Percentiles rank a stretch among this genome's conserved stretches.
These are phyloP conservation scores for Beauveria medogensis DNA, from an alignment of 2,329 filamentous ascomycete genomes.

Conservation along the genomic window DNA sequence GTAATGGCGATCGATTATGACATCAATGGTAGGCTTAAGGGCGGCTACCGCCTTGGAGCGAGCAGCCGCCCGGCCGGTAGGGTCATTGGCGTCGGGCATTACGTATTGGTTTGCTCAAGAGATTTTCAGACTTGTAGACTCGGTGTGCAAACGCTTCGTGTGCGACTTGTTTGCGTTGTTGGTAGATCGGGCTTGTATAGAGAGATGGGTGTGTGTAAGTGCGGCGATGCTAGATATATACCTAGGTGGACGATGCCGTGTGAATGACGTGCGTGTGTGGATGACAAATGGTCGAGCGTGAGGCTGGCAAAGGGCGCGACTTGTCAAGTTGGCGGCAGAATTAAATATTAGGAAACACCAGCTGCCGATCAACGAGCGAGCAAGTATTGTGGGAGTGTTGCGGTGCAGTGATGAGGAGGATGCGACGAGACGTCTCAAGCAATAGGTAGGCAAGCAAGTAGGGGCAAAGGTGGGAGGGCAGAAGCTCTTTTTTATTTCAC, in stretches of 20 bases:
- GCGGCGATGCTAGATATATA: not conserved
- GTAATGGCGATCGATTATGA: conserved; percentile 47
- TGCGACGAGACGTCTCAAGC: not conserved
- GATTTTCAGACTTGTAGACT: no score
- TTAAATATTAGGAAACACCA: not conserved
- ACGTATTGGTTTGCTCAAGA: not conserved
- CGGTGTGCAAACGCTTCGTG: no score
- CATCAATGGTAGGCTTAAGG: conserved; percentile 26
- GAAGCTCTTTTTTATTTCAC: conserved; percentile 9
- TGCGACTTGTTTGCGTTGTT: not conserved
- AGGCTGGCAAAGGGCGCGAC: not conserved
- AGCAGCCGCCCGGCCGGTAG: conserved; percentile 11
- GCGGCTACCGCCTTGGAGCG: conserved; percentile 10
- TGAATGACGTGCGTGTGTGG: not conserved
- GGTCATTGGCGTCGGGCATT: conserved; percentile 6
- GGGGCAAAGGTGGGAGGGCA: not conserved
- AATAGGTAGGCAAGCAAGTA: not conserved
- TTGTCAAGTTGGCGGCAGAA: not conserved
- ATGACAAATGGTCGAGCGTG: not conserved
- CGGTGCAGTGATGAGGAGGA: not conserved
- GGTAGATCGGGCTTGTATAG: not conserved
- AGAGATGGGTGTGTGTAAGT: not conserved
- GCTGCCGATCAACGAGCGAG: conserved; percentile 8
- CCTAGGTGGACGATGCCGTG: not conserved
- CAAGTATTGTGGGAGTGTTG: not conserved